Conservation (phyloP, 176 grass and related monocot species). For the Raddia guianensis region DNA sequence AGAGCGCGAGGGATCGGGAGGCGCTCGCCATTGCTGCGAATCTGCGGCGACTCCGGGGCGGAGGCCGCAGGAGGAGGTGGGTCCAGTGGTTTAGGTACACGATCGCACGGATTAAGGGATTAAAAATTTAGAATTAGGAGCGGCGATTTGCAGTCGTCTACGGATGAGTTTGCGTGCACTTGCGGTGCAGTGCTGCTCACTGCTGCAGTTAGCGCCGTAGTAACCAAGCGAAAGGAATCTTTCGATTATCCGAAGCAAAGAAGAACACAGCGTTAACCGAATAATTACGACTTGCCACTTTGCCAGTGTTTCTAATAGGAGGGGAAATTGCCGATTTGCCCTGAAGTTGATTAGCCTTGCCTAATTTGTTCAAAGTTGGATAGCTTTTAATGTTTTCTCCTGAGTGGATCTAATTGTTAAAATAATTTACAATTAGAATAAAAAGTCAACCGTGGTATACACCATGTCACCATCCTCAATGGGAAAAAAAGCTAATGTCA, state of each 20-base stretch:
- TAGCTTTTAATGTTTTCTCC: too few species aligned
- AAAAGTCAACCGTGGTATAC: too few species aligned
- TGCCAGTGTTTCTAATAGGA: neutral
- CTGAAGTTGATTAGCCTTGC: too few species aligned
- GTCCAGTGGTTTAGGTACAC: neutral
- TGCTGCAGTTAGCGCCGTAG: neutral
- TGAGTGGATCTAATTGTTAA: too few species aligned
- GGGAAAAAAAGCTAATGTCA: too few species aligned
- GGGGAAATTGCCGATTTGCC: too few species aligned
- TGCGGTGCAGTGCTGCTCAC: too few species aligned
- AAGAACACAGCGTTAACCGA: neutral
- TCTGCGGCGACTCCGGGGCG: neutral
- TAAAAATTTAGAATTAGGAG: neutral
- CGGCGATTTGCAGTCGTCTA: neutral
- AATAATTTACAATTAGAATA: too few species aligned
- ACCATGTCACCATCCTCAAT: too few species aligned
- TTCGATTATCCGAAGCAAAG: neutral
- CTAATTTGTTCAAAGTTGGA: too few species aligned
- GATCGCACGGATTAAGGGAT: neutral
- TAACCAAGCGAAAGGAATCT: neutral
- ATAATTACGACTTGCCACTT: neutral
- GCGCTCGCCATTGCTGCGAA: conserved; percentile 9
- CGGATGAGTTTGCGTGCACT: neutral
- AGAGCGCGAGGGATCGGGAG: neutral
- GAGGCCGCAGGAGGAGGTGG: neutral